phyloP scores from a whole-genome alignment of 371 early-diverging fungal species.

The Mortierella sp. region DNA sequence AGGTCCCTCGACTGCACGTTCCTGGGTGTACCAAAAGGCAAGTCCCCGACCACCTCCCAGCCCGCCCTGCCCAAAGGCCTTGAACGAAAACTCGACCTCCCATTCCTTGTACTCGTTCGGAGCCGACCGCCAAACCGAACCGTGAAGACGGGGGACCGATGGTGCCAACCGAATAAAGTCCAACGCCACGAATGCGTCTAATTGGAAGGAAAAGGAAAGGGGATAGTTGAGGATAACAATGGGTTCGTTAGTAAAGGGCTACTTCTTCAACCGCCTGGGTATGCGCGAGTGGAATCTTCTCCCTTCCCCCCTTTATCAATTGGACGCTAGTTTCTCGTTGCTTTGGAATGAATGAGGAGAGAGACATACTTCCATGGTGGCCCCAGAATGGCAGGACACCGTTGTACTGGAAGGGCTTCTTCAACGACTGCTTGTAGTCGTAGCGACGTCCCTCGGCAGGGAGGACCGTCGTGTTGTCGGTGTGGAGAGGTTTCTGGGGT shows the following conservation, averaged over 20 bases:
- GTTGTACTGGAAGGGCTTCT: constrained; percentile 48
- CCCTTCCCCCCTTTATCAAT: background rate
- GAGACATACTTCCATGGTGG: constrained; percentile 35
- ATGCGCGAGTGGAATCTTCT: background rate
- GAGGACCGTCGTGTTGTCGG: background rate
- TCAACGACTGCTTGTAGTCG: constrained; percentile 56
- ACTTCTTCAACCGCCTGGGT: background rate
- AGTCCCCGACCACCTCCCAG: constrained; percentile 85
- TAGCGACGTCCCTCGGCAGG: constrained; percentile 32
- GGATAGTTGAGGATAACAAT: background rate
- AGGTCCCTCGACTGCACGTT: constrained; percentile 69
- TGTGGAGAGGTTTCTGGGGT: constrained; percentile 8
- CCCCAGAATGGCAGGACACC: constrained; percentile 45
- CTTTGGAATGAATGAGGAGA: background rate
- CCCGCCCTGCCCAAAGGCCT: constrained; percentile 73
- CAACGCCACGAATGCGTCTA: constrained; percentile 69
- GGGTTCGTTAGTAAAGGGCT: background rate
- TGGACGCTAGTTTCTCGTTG: background rate
- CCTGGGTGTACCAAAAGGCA: constrained; percentile 90
- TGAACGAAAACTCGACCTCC: constrained; percentile 79
- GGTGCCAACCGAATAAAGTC: constrained; percentile 81
- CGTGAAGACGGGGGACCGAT: constrained; percentile 73
- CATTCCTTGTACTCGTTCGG: constrained; percentile 82
- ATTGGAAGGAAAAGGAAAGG: background rate
- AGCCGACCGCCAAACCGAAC: constrained; percentile 78